Conservation (phyloP, 352 stramenopile genomes). For the Phytopythium chamaehyphon region DNA sequence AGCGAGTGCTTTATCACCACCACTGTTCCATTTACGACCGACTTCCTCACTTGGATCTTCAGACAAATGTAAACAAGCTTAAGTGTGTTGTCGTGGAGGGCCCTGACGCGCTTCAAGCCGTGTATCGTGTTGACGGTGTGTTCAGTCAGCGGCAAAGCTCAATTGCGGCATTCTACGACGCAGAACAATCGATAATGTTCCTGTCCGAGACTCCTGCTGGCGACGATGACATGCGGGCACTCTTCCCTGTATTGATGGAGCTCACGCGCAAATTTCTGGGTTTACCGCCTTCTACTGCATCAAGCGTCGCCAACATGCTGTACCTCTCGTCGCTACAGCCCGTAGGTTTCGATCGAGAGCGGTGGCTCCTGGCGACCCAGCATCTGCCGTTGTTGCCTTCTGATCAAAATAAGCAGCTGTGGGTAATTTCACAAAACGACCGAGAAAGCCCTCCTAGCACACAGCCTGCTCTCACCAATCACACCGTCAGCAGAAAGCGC, state of each 20-base stretch:
- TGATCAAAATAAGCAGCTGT: constrained; percentile 23
- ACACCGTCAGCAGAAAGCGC: constrained; percentile 12
- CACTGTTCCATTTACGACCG: constrained; percentile 34
- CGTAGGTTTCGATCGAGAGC: constrained; percentile 21
- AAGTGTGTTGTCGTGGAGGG: constrained; percentile 39
- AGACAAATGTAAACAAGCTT: constrained; percentile 20
- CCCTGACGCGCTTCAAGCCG: constrained; percentile 37
- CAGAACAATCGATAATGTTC: constrained; percentile 26
- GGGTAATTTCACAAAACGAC: constrained; percentile 15
- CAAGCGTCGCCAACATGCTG: constrained; percentile 60
- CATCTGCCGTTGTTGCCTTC: constrained; percentile 38
- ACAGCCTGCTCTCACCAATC: background rate
- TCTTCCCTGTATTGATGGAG: constrained; percentile 59
- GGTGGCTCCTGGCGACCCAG: constrained; percentile 65
- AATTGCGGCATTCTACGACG: constrained; percentile 32
- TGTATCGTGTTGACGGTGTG: constrained; percentile 39
- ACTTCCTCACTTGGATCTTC: constrained; percentile 30
- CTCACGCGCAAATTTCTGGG: constrained; percentile 54
- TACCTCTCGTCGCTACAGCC: constrained; percentile 70
- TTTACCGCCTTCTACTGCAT: constrained; percentile 17
- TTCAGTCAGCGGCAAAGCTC: constrained; percentile 26
- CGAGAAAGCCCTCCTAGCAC: background rate
- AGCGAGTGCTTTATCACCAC: constrained; percentile 53
- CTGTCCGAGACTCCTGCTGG: constrained; percentile 21
- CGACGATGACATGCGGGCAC: constrained; percentile 21